Percentiles rank a stretch among this genome's conserved stretches.
Evolutionary conservation across 805 yeast genomes (phyloP).

Genomic region (Cyberlindnera xylosilytica): DNA sequence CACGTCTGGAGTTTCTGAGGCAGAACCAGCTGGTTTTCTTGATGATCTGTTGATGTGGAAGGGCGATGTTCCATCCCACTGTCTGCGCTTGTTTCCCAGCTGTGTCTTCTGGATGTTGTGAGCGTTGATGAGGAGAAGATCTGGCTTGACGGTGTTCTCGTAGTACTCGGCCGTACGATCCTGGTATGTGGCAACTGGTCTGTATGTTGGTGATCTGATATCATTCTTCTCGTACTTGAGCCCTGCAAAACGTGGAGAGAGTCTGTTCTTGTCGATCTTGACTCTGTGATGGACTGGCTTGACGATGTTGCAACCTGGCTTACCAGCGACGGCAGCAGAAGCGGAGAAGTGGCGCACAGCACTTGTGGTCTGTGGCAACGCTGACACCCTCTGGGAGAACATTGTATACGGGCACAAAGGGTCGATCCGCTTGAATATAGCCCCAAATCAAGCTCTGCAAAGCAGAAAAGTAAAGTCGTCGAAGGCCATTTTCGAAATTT

Average conservation of each 20-base stretch:
- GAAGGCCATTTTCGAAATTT: slow-evolving; percentile 4
- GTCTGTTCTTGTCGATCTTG: slow-evolving; percentile 64
- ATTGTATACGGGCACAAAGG: too few relatives aligned
- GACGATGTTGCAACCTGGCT: slow-evolving; percentile 66
- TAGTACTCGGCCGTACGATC: slow-evolving; percentile 82
- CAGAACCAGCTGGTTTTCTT: slow-evolving; percentile 72
- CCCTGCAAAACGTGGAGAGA: slow-evolving; percentile 73
- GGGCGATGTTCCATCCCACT: slow-evolving; percentile 87
- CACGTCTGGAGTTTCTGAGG: slow-evolving; percentile 71
- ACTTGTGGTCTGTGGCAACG: not conserved
- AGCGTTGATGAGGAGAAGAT: slow-evolving; percentile 74
- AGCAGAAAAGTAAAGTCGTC: not conserved
- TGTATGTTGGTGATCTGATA: slow-evolving; percentile 73
- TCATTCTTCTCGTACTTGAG: slow-evolving; percentile 67
- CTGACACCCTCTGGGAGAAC: slow-evolving; percentile 1
- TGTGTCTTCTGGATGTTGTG: slow-evolving; percentile 55
- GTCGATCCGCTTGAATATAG: too few relatives aligned
- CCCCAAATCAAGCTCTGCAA: too few relatives aligned
- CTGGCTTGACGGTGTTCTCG: slow-evolving; percentile 68
- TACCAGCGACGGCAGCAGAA: slow-evolving; percentile 31
- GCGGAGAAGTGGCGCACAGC: slow-evolving; percentile 23
- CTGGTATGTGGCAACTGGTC: slow-evolving; percentile 70
- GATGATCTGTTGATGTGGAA: slow-evolving; percentile 82
- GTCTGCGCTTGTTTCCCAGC: slow-evolving; percentile 69
- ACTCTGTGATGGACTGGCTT: slow-evolving; percentile 92